Conservation (phyloP, 805 yeast species). For the Maudiozyma barnettii region DNA sequence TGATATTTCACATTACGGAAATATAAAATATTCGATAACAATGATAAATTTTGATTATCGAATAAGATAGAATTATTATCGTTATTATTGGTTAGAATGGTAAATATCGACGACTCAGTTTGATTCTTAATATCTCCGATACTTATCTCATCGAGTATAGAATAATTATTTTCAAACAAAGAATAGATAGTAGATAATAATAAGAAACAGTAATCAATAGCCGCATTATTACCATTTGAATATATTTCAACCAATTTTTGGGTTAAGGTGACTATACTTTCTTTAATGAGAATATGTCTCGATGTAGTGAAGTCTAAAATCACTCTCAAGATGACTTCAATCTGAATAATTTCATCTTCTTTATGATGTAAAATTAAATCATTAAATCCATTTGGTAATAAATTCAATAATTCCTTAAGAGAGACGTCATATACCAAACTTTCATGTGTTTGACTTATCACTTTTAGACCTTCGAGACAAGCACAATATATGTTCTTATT, state of each 20-base stretch:
- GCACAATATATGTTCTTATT: slow-evolving; percentile 45
- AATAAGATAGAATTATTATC: slow-evolving; percentile 6
- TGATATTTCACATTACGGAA: slow-evolving; percentile 28
- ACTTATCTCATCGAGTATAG: slow-evolving; percentile 9
- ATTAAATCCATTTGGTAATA: slow-evolving; percentile 39
- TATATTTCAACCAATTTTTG: slow-evolving; percentile 11
- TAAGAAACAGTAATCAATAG: slow-evolving; percentile 21
- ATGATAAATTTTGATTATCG: slow-evolving; percentile 21
- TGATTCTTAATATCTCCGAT: slow-evolving; percentile 12
- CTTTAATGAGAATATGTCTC: slow-evolving; percentile 22
- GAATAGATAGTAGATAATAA: slow-evolving; percentile 22
- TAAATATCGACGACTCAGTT: slow-evolving; percentile 15
- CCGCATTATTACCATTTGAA: slow-evolving; percentile 1
- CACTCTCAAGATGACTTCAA: slow-evolving; percentile 30
- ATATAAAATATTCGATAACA: slow-evolving; percentile 29
- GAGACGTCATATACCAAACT: slow-evolving; percentile 41
- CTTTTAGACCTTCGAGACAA: slow-evolving; percentile 45
- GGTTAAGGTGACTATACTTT: slow-evolving; percentile 19
- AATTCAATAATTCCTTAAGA: slow-evolving; percentile 41
- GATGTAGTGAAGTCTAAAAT: slow-evolving; percentile 29
- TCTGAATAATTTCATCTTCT: slow-evolving; percentile 21
- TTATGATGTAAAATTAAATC: slow-evolving; percentile 21
- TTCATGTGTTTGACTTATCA: slow-evolving; percentile 27
- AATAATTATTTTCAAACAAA: slow-evolving; percentile 18
- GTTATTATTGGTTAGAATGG: slow-evolving; percentile 3